Conservation (phyloP, 768 basidiomycete species). For the Boletus patriciae region DNA sequence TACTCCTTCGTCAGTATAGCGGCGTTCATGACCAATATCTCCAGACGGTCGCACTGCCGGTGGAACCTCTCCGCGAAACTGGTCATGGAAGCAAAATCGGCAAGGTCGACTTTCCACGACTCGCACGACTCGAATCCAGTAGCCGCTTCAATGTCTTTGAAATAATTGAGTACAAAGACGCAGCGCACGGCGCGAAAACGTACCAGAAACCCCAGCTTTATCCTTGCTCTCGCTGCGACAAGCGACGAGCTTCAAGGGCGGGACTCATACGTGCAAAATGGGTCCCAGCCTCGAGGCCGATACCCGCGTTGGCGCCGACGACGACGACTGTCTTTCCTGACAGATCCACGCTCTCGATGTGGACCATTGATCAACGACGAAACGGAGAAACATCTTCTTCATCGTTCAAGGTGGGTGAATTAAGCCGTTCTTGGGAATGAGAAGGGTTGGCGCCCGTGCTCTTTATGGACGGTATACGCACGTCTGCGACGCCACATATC, state of each 20-base stretch:
- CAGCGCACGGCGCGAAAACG: neutral
- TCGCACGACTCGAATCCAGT: constrained; percentile 32
- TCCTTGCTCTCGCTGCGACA: constrained; percentile 32
- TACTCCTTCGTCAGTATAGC: constrained; percentile 21
- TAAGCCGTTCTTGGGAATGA: too few species aligned
- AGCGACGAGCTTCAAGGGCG: constrained; percentile 24
- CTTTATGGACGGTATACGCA: too few species aligned
- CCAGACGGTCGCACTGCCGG: constrained; percentile 9
- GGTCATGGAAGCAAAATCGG: constrained; percentile 16
- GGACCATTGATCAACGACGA: constrained; percentile 20
- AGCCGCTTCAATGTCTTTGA: constrained; percentile 20
- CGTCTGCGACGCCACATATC: too few species aligned
- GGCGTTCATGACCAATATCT: constrained; percentile 47
- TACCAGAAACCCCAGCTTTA: constrained; percentile 21
- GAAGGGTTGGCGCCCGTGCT: too few species aligned
- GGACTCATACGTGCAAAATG: constrained; percentile 36
- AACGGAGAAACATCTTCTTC: neutral
- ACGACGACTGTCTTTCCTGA: constrained; percentile 33
- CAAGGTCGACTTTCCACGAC: constrained; percentile 9
- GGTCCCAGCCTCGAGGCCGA: constrained; percentile 33
- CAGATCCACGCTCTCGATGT: constrained; percentile 22
- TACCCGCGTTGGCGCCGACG: constrained; percentile 34
- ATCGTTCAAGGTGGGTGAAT: too few species aligned
- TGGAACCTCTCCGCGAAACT: constrained; percentile 11
- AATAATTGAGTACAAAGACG: neutral